Percentiles rank a stretch among this genome's conserved stretches.
Conservation (phyloP, 129 eudicot genomes). For the Erigeron canadensis region DNA sequence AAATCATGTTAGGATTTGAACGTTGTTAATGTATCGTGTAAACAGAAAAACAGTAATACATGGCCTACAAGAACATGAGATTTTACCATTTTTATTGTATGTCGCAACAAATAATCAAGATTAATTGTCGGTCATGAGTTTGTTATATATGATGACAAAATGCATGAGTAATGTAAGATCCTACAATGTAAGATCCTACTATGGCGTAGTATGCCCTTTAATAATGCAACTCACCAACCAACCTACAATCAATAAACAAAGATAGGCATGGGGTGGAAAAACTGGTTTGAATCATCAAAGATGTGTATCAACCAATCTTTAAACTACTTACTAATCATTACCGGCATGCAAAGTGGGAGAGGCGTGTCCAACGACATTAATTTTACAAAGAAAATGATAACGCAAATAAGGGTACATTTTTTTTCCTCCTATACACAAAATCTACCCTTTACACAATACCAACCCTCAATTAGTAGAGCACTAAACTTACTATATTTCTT, state of each 20-base stretch:
- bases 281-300: slow-evolving; percentile 16
- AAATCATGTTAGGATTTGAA: not conserved
- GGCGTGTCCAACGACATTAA: slow-evolving; percentile 25
- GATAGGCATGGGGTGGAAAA: slow-evolving; percentile 15
- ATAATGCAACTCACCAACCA: slow-evolving; percentile 30
- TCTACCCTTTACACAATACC: slow-evolving; percentile 16
- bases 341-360: slow-evolving; percentile 19
- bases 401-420: slow-evolving; percentile 11
- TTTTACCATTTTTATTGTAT: not conserved
- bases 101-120: not conserved
- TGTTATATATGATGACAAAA: not conserved
- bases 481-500: not conserved
- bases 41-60: not conserved
- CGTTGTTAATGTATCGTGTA: not conserved
- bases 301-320: slow-evolving; percentile 11
- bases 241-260: slow-evolving; percentile 21
- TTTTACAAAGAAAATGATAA: not conserved
- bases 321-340: slow-evolving; percentile 30
- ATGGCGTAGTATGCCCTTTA: not conserved
- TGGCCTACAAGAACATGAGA: not conserved
- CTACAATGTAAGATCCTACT: too few relatives aligned
- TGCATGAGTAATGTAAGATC: not conserved
- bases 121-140: not conserved
- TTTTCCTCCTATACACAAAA: slow-evolving; percentile 21
- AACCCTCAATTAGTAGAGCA: not conserved